These are phyloP conservation scores for Pulveroboletus sp. DNA, from an alignment of 768 basidiomycete genomes.

Conservation along the genomic window DNA sequence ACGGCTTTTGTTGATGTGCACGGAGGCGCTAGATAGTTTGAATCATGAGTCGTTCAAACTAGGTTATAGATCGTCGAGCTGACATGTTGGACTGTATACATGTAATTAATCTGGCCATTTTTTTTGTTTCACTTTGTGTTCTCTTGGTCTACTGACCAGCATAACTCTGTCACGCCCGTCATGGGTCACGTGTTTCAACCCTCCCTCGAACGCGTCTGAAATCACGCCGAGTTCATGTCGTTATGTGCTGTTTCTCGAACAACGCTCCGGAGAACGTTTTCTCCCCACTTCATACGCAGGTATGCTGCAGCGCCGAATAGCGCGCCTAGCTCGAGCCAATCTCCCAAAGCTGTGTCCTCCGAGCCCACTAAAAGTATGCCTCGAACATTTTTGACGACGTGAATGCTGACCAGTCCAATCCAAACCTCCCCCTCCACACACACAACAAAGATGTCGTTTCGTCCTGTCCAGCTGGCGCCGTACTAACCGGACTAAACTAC, in stretches of 20 bases:
- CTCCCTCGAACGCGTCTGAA: neutral
- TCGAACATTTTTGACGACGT: neutral
- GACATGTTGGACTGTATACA: slow-evolving; percentile 4
- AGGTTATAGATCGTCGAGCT: slow-evolving; percentile 13
- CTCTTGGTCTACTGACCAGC: slow-evolving; percentile 17
- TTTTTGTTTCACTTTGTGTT: neutral
- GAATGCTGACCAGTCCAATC: neutral
- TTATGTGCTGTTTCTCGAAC: slow-evolving; percentile 11
- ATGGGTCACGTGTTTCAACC: neutral
- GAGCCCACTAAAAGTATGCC: slow-evolving; percentile 17
- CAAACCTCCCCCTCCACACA: too few relatives aligned
- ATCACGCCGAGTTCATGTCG: slow-evolving; percentile 14
- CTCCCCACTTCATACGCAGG: slow-evolving; percentile 8
- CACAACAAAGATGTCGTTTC: slow-evolving; percentile 35
- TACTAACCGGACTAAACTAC: slow-evolving; percentile 77
- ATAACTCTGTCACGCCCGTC: neutral
- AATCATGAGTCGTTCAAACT: neutral
- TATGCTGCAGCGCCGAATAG: slow-evolving; percentile 12
- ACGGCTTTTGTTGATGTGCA: neutral
- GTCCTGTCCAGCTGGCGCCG: slow-evolving; percentile 66
- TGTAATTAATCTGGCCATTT: slow-evolving; percentile 4
- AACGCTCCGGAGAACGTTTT: slow-evolving; percentile 9
- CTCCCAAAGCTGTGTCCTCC: slow-evolving; percentile 2
- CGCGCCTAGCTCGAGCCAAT: neutral
- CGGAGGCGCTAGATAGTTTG: neutral